These are phyloP conservation scores for Cladophialophora chaetospira DNA, from an alignment of 2,329 filamentous ascomycete genomes.

Conservation along the genomic window DNA sequence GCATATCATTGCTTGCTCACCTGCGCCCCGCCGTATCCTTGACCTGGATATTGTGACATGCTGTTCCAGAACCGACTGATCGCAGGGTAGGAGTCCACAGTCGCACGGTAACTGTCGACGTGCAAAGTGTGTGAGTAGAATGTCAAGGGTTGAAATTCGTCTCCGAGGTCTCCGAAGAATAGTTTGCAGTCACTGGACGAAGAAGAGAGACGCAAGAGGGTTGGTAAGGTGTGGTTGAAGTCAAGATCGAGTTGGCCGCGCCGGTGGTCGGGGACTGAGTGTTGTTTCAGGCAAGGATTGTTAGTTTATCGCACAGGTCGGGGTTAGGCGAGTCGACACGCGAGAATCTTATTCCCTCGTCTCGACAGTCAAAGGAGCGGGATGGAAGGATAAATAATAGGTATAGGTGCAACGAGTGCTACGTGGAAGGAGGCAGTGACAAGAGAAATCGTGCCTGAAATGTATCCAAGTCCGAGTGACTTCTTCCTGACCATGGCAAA, in stretches of 20 bases:
- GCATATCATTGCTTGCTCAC: neutral
- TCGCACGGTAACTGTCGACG: too few relatives aligned
- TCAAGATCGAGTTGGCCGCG: conserved; percentile 11
- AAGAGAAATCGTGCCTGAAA: neutral
- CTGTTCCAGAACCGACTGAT: neutral
- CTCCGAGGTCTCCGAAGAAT: neutral
- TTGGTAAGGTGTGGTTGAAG: conserved; percentile 10
- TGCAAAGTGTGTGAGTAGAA: too few relatives aligned
- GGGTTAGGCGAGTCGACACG: neutral
- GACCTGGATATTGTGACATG: conserved; percentile 28
- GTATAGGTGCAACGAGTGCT: neutral
- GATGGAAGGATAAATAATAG: neutral
- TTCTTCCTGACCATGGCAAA: neutral
- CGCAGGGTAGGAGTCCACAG: too few relatives aligned
- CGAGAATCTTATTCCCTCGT: neutral
- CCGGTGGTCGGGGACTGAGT: conserved; percentile 2
- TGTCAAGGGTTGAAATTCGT: neutral
- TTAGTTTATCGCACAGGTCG: neutral
- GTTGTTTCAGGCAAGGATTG: conserved; percentile 4
- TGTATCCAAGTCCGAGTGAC: neutral
- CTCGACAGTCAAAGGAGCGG: neutral
- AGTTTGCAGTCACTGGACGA: neutral
- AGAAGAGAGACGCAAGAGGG: neutral
- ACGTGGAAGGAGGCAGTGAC: neutral
- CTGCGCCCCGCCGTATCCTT: conserved; percentile 39